phyloP scores from a whole-genome alignment of 805 yeast genomes.

The Myxozyma melibiosi region DNA sequence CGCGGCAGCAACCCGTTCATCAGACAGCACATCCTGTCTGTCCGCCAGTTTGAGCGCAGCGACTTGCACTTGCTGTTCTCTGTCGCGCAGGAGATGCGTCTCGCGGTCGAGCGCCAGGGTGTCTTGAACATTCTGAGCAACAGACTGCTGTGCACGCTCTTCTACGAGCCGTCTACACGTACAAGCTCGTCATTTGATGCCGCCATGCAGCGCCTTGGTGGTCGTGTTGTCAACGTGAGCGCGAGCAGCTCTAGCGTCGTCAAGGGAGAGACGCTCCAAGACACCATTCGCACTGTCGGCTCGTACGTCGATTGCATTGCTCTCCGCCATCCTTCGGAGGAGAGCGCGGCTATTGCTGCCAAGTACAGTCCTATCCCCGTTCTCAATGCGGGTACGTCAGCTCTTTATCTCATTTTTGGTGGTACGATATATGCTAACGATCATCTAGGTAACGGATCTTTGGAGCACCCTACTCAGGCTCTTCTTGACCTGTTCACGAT shows the following conservation, averaged over 20 bases:
- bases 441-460: slow-evolving; percentile 67
- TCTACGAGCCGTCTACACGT: slow-evolving; percentile 98
- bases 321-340: slow-evolving; percentile 92
- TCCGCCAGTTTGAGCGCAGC: slow-evolving; percentile 80
- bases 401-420: background rate
- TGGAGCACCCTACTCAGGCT: slow-evolving; percentile 99
- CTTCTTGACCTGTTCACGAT: slow-evolving; percentile 95
- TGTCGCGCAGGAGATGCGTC: slow-evolving; percentile 96
- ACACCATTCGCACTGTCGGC: slow-evolving; percentile 91
- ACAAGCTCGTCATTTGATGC: slow-evolving; percentile 97
- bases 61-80: slow-evolving; percentile 92
- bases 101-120: slow-evolving; percentile 95
- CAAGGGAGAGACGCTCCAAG: slow-evolving; percentile 98
- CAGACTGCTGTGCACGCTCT: slow-evolving; percentile 88
- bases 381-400: slow-evolving; percentile 79
- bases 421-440: background rate
- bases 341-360: slow-evolving; percentile 90
- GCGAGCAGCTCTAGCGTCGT: slow-evolving; percentile 90
- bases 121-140: slow-evolving; percentile 89
- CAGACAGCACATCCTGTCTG: slow-evolving; percentile 84
- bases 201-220: slow-evolving; percentile 99
- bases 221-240: slow-evolving; percentile 87
- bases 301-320: slow-evolving; percentile 97
- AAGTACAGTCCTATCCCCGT: slow-evolving; percentile 96
- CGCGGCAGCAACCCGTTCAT: slow-evolving; percentile 79